Percentiles rank a stretch among this genome's conserved stretches.
These are phyloP conservation scores for Xerocomellus dryophilus DNA, from an alignment of 768 basidiomycete genomes.

Conservation along the genomic window DNA sequence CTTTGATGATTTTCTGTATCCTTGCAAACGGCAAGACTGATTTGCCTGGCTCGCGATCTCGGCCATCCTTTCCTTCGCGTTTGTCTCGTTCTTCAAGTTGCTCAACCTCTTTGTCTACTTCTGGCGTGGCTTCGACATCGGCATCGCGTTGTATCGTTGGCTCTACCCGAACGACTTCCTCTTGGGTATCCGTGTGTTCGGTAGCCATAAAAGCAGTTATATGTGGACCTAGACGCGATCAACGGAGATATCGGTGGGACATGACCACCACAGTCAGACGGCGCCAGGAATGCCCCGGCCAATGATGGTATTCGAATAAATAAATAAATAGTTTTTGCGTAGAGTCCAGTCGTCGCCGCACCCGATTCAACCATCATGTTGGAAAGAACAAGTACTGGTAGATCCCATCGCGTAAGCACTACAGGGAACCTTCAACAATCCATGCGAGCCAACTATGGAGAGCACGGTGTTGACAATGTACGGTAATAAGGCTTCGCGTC, in stretches of 20 bases:
- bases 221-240: neutral
- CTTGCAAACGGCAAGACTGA: constrained; percentile 72
- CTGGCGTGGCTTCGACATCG: constrained; percentile 12
- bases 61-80: constrained; percentile 20
- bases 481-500: constrained; percentile 6
- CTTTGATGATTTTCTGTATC: constrained; percentile 83
- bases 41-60: constrained; percentile 54
- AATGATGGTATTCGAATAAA: neutral
- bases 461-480: constrained; percentile 60
- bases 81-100: constrained; percentile 1
- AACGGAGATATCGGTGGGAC: neutral
- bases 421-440: constrained; percentile 34
- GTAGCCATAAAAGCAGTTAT: constrained; percentile 9
- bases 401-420: constrained; percentile 24
- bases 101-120: constrained; percentile 4
- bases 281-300: neutral
- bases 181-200: constrained; percentile 9
- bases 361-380: constrained; percentile 4
- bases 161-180: constrained; percentile 3
- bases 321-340: neutral
- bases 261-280: constrained; percentile 2
- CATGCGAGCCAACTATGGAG: constrained; percentile 51
- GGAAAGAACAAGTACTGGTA: constrained; percentile 8
- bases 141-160: constrained; percentile 3
- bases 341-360: too few relatives aligned